These are phyloP conservation scores for Taiozyma onychis DNA, from an alignment of 1,139 yeast genomes.

Conservation along the genomic window DNA sequence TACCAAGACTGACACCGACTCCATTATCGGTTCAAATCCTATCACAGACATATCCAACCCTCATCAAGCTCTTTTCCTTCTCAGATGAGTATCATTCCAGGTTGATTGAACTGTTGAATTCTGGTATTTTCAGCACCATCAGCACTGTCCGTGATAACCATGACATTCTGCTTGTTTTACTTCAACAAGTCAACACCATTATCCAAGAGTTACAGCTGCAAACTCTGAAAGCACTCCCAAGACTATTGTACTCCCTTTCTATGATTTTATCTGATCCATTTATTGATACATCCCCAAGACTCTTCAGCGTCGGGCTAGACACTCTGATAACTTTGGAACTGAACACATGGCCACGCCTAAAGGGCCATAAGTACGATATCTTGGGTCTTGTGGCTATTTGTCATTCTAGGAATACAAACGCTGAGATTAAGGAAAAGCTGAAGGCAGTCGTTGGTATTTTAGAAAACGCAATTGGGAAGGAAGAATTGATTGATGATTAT, in stretches of 20 bases:
- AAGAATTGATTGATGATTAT: neutral
- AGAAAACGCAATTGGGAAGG: neutral
- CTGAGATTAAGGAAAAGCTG: neutral
- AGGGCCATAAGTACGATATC: slow-evolving; percentile 28
- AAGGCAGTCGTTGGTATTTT: neutral
- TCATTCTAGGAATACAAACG: slow-evolving; percentile 7
- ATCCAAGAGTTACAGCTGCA: slow-evolving; percentile 11
- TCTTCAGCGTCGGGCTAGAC: slow-evolving; percentile 15
- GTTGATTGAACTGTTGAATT: slow-evolving; percentile 14
- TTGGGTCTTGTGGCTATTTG: slow-evolving; percentile 28
- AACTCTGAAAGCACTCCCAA: slow-evolving; percentile 13
- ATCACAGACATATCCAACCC: slow-evolving; percentile 16
- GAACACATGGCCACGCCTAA: slow-evolving; percentile 30
- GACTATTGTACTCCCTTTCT: slow-evolving; percentile 22
- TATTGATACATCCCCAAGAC: slow-evolving; percentile 9
- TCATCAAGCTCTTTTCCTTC: slow-evolving; percentile 16
- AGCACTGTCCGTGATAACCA: slow-evolving; percentile 16
- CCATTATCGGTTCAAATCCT: slow-evolving; percentile 18
- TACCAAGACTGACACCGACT: slow-evolving; percentile 41
- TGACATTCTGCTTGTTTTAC: slow-evolving; percentile 8
- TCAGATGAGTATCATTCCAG: neutral
- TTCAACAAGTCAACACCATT: slow-evolving; percentile 8
- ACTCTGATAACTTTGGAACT: slow-evolving; percentile 20
- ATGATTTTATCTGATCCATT: slow-evolving; percentile 19
- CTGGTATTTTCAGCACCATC: slow-evolving; percentile 15